phyloP scores from a whole-genome alignment of 768 basidiomycete genomes.

The Fistulinella prunicolor region DNA sequence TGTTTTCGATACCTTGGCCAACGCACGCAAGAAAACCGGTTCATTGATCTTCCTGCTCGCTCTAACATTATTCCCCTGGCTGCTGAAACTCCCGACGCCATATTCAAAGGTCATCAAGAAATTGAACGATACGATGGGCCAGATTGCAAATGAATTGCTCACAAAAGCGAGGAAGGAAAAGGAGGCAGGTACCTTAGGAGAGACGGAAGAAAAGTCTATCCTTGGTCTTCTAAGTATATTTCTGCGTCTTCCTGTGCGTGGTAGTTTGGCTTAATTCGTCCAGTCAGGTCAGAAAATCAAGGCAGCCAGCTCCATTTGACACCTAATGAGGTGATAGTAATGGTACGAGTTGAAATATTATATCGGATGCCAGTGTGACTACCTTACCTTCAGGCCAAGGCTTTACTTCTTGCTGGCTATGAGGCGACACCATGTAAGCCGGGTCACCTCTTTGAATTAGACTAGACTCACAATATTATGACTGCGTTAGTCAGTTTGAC shows the following conservation, averaged over 20 bases:
- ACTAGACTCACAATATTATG: not conserved
- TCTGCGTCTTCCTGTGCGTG: not conserved
- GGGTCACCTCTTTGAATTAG: not conserved
- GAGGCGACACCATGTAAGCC: constrained; percentile 43
- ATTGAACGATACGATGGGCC: constrained; percentile 30
- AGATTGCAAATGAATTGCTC: constrained; percentile 35
- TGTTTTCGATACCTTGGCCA: constrained; percentile 25
- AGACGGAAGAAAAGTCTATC: constrained; percentile 35
- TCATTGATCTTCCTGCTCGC: constrained; percentile 25
- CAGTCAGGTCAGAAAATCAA: constrained; percentile 38
- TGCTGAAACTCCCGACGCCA: constrained; percentile 33
- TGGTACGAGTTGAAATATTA: constrained; percentile 15
- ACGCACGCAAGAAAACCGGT: constrained; percentile 6
- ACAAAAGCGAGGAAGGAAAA: constrained; percentile 33
- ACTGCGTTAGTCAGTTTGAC: not conserved
- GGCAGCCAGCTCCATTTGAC: constrained; percentile 31
- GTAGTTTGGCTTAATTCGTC: not conserved
- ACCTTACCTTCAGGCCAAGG: constrained; percentile 28
- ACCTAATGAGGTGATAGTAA: constrained; percentile 40
- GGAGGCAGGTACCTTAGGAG: constrained; percentile 26
- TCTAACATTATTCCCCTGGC: constrained; percentile 27
- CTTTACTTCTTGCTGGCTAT: constrained; percentile 39
- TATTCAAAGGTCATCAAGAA: constrained; percentile 21
- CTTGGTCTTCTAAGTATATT: constrained; percentile 37
- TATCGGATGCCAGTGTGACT: not conserved